Conservation (phyloP, 1,284 basidiomycete species). For the Polyporus tsugae region DNA sequence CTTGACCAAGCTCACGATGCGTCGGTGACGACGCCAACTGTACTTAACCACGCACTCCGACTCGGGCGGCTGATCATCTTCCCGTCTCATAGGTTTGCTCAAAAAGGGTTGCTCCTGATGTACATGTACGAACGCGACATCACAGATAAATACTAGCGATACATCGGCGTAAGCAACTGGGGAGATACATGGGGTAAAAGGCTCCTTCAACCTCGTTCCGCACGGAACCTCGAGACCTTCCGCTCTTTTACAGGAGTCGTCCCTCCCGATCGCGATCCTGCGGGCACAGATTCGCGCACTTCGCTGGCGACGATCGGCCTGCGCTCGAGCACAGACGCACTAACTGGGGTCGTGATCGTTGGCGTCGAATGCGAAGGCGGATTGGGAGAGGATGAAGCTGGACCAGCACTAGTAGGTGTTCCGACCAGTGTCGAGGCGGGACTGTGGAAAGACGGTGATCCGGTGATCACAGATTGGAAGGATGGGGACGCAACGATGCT, state of each 20-base stretch:
- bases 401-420: conserved; percentile 26
- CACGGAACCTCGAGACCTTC: conserved; percentile 57
- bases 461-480: conserved; percentile 31
- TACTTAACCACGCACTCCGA: conserved; percentile 3
- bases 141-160: conserved; percentile 27
- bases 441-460: conserved; percentile 45
- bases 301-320: conserved; percentile 51
- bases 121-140: conserved; percentile 4
- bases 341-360: conserved; percentile 14
- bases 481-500: conserved; percentile 21
- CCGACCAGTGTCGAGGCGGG: conserved; percentile 28
- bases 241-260: conserved; percentile 34
- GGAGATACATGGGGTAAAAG: neutral
- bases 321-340: conserved; percentile 39
- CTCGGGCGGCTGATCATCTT: neutral
- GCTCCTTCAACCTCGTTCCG: conserved; percentile 45
- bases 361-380: conserved; percentile 27
- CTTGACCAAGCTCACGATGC: neutral
- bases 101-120: neutral
- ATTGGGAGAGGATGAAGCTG: conserved; percentile 33
- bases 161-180: conserved; percentile 17
- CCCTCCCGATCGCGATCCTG: conserved; percentile 19
- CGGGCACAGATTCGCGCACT: conserved; percentile 44
- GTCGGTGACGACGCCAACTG: neutral
- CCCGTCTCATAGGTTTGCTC: neutral